Percentiles rank a stretch among this genome's conserved stretches.
These are phyloP conservation scores for Claviceps capensis DNA, from an alignment of 2,329 filamentous ascomycete species.

Conservation along the genomic window DNA sequence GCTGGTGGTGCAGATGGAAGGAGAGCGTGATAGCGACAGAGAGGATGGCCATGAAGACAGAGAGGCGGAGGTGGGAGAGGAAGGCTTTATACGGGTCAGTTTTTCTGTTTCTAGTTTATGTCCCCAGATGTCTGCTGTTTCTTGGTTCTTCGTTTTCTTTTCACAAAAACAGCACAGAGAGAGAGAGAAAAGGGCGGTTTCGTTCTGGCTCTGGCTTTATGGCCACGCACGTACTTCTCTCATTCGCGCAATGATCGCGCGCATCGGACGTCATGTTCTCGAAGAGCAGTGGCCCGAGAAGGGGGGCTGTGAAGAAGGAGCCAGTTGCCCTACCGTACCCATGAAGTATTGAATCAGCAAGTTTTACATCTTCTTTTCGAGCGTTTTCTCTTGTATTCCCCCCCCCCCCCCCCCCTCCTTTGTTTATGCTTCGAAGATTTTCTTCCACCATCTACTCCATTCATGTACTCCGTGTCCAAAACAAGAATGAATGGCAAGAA, in stretches of 20 bases:
- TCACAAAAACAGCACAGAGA: neutral
- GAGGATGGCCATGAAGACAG: conserved; percentile 83
- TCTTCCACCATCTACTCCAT: too few relatives aligned
- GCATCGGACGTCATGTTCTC: conserved; percentile 63
- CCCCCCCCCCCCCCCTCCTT: too few relatives aligned
- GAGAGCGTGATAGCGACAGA: conserved; percentile 82
- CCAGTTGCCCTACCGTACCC: too few relatives aligned
- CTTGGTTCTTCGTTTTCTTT: too few relatives aligned
- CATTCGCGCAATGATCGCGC: conserved; percentile 66
- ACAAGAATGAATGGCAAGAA: conserved; percentile 3
- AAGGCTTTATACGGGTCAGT: conserved; percentile 38
- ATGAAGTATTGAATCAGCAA: too few relatives aligned
- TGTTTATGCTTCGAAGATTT: too few relatives aligned
- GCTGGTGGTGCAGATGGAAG: conserved; percentile 72
- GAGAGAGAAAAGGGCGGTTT: neutral
- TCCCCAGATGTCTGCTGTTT: too few relatives aligned
- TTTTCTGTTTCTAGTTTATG: neutral
- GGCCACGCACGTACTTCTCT: conserved; percentile 40
- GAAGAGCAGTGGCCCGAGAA: conserved; percentile 56
- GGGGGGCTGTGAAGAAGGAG: conserved; percentile 46
- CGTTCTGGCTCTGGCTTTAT: too few relatives aligned
- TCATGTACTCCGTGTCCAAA: too few relatives aligned
- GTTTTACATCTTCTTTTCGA: too few relatives aligned
- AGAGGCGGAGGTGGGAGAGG: conserved; percentile 79
- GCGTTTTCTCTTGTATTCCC: too few relatives aligned